A percentile compares a stretch with the other conserved stretches of the same genome.
phyloP scores from a whole-genome alignment of 495 filamentous ascomycete species.

The Penicillium steckii region DNA sequence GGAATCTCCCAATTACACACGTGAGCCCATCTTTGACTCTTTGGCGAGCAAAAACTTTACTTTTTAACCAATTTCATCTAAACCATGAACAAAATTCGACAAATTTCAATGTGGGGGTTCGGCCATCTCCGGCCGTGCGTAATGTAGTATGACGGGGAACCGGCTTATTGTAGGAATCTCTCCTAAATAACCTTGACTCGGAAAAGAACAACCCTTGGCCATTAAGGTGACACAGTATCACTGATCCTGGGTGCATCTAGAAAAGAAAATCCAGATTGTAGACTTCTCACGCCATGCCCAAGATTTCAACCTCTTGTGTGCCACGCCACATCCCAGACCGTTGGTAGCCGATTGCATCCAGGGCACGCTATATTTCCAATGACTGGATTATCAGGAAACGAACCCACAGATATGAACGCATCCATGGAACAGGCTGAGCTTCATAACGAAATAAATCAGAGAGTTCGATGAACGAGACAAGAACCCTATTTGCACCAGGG shows the following conservation, averaged over 20 bases:
- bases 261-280: not conserved
- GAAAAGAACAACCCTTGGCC: not conserved
- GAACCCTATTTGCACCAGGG: not conserved
- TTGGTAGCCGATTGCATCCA: constrained; percentile 11
- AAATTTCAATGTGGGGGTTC: not conserved
- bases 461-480: not conserved
- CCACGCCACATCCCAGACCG: constrained; percentile 5
- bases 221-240: constrained; percentile 1
- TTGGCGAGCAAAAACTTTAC: no score
- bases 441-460: not conserved
- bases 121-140: not conserved
- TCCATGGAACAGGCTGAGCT: constrained; percentile 12
- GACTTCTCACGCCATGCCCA: not conserved
- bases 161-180: not conserved
- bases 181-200: not conserved
- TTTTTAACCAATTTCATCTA: not conserved
- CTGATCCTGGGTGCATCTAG: constrained; percentile 5
- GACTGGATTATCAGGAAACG: constrained; percentile 4
- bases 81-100: not conserved
- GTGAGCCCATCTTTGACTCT: no score
- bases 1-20: no score
- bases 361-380: not conserved
- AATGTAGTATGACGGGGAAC: not conserved
- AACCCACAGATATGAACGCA: constrained; percentile 2
- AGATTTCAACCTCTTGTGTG: constrained; percentile 6